Base-by-base conservation (phyloP, 2,329 filamentous ascomycete genomes). In the Chrysoporthe puriensis region DNA sequence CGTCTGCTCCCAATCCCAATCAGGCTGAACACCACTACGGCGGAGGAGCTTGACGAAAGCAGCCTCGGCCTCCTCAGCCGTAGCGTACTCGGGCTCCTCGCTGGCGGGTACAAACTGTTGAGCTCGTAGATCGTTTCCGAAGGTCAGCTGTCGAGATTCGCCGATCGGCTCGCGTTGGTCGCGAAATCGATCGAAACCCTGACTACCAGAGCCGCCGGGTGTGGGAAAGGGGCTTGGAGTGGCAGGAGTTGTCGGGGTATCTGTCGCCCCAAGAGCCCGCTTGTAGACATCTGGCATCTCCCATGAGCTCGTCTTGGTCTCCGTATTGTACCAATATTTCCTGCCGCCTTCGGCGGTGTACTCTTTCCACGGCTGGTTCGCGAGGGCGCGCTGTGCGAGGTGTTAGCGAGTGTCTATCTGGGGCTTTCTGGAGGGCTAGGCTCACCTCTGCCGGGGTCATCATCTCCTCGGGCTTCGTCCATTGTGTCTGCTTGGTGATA, bases 241-340 rank as follows among this genome's bases (percentile, higher is more conserved):
- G 58, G 76, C 76, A 66, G 84, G 80, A 40, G 82, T 80, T 14
- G 78, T 77, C 3, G 83, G 79, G 16, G 81, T 78, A 58, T 76
- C 77, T 52, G 83, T 83, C 71, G 88, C 86, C 63, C 90, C 90
- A 67, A 94, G 83, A 69, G 92, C 91, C 73, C 86, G 85, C 76
- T 92, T 93, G 80, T 94, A 94, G 70, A 82, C 88, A 66, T 93
- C 91, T 66, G 96, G 96, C 86, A 97, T 94, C 75, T 94, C 91
- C 96, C 96, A 99, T 43, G 92, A 93, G 78, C 94, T 98, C 81
- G 94, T 87, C 80, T 95, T 94, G 57, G 92, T 94, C 79, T 96
- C 91, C 44, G 90, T 92, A 79, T 99, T 96, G 79, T 94, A 95
- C 92, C 94, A 99, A 80, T 99, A 99, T 77, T 95, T 93, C 74